Base-by-base conservation (phyloP, 2,329 filamentous ascomycete species). In the Cladobotryum mycophilum region DNA sequence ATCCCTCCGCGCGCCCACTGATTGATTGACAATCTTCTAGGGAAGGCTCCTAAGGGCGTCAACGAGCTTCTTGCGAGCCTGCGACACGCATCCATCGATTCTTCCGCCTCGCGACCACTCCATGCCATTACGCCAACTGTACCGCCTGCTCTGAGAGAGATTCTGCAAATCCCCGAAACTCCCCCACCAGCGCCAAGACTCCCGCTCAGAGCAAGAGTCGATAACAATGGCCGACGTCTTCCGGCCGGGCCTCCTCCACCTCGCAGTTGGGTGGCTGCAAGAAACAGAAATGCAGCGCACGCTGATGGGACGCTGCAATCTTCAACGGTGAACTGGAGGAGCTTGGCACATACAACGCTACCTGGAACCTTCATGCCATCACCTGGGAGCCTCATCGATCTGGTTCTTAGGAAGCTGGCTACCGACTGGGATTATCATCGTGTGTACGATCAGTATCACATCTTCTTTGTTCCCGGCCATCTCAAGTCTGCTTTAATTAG, bases 231-330 rank as follows among this genome's bases (percentile, higher is more conserved):
- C 15, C 70, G 75, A 50, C 72, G 78, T 49, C 64, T 75, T 17
- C 80, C 81, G 9, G 72, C 81, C 2, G 81, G 81, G 0, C 81
- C 81, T 18, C 74, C 80, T 22, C 75, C 81, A 18, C 81, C 81
- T 2, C 71, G 71, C 36, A 83, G 79, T 60, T 85, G 81, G 81
- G 51, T 65, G 13, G 55, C 55, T 44, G 49, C 62, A 73, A 53
- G 52, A 35, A 45, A 51, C 41, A 52, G 49, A 40, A 53, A 57
- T 45, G 53, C 54, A 37, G 37, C 47, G 48, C 43, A 20, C 52
- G 51, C 52, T 13, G 36, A 47, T 45, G 54, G 48, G 41, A 42
- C 53, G n/a, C 52, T 53, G 34, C 53, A 55, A 50, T 55, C 56
- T 37, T 60, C 52, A 57, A 56, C 53, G 46, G 38, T 62, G 53